Evolutionary conservation across 805 yeast species (phyloP), one percentile per base, ranked within the genome.

Genomic region (Ogataea naganishii): DNA sequence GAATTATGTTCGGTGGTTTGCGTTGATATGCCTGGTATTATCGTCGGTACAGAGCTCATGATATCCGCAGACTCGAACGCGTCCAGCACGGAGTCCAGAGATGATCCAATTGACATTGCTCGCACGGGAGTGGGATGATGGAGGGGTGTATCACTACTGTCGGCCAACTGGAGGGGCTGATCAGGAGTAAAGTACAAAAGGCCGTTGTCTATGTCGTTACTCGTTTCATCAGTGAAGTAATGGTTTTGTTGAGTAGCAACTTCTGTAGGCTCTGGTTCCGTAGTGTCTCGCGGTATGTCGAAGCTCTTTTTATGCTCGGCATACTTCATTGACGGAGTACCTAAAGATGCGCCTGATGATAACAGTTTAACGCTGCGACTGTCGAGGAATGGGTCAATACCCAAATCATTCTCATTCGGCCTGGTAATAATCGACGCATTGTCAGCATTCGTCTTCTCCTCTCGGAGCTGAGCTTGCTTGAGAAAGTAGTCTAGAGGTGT

Each of bases 71-170:
- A 34, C 30, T 43, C 40, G 26, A 51, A 47, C 13, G 37, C 32
- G 30, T 44, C 52, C 19, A 51, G 31, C 14, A 46, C 37, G 1
- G 49, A 44, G 23, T 51, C 57, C 16, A 51, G 24, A 10, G 56
- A 50, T 3, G 55, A 47, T 3, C 36, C 31, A 7, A 37, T 27
- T 1, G 56, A 46, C 3, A 34, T 23, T 5, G 44, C 42, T 25
- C 43, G 29, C 16, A 46, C 27, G 1, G 53, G 53, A 3, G 36
- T 40, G 19, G 47, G 51, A 27, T 46, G 52, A 23, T 35, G 27
- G 30, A n/a, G n/a, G n/a, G n/a, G n/a, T n/a, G n/a, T n/a, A n/a
- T n/a, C n/a, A n/a, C 27, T 20, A 49, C 29, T 7, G 30, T 24
- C 5, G 23, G 31, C 8, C 13, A 8, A 11, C 7, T 8, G 13